Conservation (phyloP, 2,329 filamentous ascomycete genomes). For the Aspergillus intermedius region DNA sequence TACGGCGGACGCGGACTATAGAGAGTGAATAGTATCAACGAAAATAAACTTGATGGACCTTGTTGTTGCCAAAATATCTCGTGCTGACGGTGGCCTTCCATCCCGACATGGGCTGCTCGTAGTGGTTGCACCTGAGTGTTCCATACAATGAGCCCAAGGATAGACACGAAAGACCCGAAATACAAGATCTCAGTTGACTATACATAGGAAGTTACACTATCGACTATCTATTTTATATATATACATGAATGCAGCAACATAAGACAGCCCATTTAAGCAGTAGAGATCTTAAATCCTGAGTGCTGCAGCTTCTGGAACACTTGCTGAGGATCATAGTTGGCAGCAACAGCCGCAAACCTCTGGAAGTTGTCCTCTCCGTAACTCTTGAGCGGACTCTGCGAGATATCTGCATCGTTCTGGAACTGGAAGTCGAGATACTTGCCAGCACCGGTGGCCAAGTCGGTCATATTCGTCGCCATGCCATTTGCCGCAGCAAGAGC, state of each 20-base stretch:
- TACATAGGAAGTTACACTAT: neutral
- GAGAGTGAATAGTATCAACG: neutral
- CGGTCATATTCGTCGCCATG: neutral
- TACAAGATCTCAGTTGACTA: neutral
- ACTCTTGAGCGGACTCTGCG: slow-evolving; percentile 1
- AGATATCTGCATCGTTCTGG: neutral
- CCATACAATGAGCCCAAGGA: neutral
- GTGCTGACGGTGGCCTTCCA: neutral
- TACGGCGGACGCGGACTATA: neutral
- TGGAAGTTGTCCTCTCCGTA: slow-evolving; percentile 1
- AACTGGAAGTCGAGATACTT: neutral
- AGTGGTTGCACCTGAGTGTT: neutral
- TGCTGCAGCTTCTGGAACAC: slow-evolving; percentile 1
- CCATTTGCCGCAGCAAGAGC: neutral
- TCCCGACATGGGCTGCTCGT: neutral
- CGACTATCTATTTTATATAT: neutral
- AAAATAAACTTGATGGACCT: neutral
- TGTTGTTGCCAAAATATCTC: neutral
- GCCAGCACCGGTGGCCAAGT: neutral
- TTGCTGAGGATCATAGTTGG: slow-evolving; percentile 1
- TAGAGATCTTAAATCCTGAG: neutral
- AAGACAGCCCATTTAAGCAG: neutral
- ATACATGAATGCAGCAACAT: neutral
- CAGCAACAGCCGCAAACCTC: neutral
- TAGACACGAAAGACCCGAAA: neutral